Conservation (phyloP, 164 flowering plant genomes). For the Chimonanthus praecox region DNA sequence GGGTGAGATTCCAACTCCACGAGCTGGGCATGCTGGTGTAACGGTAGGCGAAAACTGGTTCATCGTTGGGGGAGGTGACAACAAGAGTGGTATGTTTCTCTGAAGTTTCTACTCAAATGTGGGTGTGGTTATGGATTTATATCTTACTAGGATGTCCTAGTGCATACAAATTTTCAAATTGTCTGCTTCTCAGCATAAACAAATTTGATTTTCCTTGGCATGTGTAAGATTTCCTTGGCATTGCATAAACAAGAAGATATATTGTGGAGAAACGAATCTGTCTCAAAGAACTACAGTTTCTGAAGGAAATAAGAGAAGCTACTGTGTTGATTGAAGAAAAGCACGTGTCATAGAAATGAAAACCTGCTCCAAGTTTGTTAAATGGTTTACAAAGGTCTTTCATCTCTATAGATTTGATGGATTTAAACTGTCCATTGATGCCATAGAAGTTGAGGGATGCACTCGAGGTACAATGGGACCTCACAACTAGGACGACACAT, state of each 20-base stretch:
- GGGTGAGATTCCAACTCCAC: slow-evolving; percentile 83
- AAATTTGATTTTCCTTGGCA: no score
- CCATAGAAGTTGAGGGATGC: no score
- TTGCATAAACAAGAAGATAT: background rate
- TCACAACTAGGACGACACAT: no score
- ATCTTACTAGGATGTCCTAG: background rate
- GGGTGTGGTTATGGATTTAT: background rate
- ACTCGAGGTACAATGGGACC: no score
- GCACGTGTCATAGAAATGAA: background rate
- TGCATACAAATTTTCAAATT: background rate
- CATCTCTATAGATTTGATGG: background rate
- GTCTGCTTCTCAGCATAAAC: no score
- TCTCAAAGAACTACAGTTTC: background rate
- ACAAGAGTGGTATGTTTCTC: slow-evolving; percentile 64
- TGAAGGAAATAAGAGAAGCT: background rate
- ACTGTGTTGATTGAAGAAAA: background rate
- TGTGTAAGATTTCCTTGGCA: background rate
- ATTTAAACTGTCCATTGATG: background rate
- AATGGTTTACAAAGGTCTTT: background rate
- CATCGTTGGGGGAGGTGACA: slow-evolving; percentile 96
- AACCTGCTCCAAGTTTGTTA: background rate
- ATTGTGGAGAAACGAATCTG: background rate
- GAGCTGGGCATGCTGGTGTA: slow-evolving; percentile 97
- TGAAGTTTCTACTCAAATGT: background rate
- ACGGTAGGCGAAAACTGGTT: slow-evolving; percentile 98